Percentiles rank a stretch among this genome's conserved stretches.
These are phyloP conservation scores for Dalbergia cultrata DNA, from an alignment of 306 rosid genomes.

Conservation along the genomic window DNA sequence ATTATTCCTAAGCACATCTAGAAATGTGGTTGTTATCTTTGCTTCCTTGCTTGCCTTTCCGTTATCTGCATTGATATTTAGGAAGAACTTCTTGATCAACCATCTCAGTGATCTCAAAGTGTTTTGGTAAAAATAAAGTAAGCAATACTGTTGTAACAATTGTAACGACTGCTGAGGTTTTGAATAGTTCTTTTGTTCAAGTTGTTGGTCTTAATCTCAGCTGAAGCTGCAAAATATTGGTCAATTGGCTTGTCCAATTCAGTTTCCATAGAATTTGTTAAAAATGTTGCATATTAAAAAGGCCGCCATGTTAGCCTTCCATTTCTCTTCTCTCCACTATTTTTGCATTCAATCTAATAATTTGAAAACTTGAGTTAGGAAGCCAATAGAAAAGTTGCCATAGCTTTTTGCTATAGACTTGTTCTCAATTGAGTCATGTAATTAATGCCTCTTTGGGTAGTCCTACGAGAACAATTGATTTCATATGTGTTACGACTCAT, in stretches of 20 bases:
- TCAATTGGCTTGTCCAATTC: not conserved
- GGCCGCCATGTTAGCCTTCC: not conserved
- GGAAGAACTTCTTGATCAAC: not conserved
- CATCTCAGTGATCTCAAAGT: not conserved
- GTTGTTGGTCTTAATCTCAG: not conserved
- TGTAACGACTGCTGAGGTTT: not conserved
- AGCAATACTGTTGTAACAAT: not conserved
- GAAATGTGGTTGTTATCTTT: not conserved
- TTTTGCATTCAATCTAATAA: not conserved
- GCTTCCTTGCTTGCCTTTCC: not conserved
- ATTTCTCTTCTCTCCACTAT: not conserved
- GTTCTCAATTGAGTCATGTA: not conserved
- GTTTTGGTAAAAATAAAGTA: not conserved
- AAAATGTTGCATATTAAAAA: not conserved
- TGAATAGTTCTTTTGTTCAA: too few species aligned
- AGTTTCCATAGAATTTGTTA: not conserved
- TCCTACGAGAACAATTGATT: not conserved
- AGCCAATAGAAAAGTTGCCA: not conserved
- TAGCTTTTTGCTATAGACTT: not conserved
- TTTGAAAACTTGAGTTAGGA: not conserved
- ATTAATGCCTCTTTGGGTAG: slow-evolving; percentile 34
- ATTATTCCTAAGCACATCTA: not conserved
- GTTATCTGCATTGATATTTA: not conserved
- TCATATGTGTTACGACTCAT: too few species aligned
- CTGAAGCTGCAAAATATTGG: not conserved